Conservation (phyloP, 2,329 filamentous ascomycete species). For the Aureobasidium lini region DNA sequence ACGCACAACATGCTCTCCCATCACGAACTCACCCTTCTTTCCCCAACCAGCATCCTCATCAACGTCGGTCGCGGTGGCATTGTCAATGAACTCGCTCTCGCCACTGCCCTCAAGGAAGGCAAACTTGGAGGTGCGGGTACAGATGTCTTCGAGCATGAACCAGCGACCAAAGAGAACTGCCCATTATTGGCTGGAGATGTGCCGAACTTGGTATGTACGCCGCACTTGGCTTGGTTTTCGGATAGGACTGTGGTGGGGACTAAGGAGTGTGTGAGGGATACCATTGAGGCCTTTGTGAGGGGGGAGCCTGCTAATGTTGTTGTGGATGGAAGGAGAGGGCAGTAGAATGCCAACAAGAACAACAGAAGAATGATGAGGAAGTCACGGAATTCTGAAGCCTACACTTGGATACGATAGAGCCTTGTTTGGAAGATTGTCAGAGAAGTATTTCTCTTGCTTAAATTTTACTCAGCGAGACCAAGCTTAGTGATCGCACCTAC, state of each 20-base stretch:
- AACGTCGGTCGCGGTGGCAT: constrained; percentile 45
- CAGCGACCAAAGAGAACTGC: constrained; percentile 36
- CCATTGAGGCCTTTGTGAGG: constrained; percentile 39
- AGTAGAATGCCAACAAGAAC: too few species aligned
- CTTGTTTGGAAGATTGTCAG: too few species aligned
- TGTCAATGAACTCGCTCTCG: constrained; percentile 43
- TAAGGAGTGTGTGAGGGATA: constrained; percentile 36
- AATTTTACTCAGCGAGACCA: too few species aligned
- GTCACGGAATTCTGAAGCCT: too few species aligned
- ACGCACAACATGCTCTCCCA: constrained; percentile 22
- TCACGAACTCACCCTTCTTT: constrained; percentile 39
- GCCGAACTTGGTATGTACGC: constrained; percentile 45
- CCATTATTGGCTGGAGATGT: constrained; percentile 38
- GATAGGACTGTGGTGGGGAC: constrained; percentile 42
- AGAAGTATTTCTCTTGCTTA: too few species aligned
- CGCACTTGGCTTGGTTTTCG: constrained; percentile 49
- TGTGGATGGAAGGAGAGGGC: constrained; percentile 12
- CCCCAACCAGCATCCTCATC: constrained; percentile 37
- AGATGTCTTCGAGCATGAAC: constrained; percentile 45
- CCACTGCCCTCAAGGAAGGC: constrained; percentile 37
- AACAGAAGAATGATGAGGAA: too few species aligned
- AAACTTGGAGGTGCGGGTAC: constrained; percentile 43
- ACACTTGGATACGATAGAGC: too few species aligned
- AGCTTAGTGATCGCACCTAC: too few species aligned
- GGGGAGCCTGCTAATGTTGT: constrained; percentile 35